A percentile compares a stretch with the other conserved stretches of the same genome.
phyloP scores from a whole-genome alignment of 768 basidiomycete genomes.

The Porpolomopsis calyptriformis region DNA sequence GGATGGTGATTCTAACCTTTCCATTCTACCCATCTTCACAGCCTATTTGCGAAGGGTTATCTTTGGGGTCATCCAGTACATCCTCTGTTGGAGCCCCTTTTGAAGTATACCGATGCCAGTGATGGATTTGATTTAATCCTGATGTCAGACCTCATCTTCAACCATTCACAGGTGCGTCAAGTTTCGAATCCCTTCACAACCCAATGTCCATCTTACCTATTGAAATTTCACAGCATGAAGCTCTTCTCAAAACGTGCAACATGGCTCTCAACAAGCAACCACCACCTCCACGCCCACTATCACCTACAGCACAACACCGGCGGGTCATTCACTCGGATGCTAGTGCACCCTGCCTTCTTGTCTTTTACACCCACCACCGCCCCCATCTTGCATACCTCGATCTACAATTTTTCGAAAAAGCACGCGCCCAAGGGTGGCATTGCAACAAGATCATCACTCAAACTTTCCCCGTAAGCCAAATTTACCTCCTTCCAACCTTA shows the following conservation, averaged over 20 bases:
- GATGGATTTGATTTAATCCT: constrained; percentile 76
- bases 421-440: constrained; percentile 52
- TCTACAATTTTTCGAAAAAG: constrained; percentile 69
- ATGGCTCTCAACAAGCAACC: constrained; percentile 28
- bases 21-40: not conserved
- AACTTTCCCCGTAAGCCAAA: constrained; percentile 45
- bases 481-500: not conserved
- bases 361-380: constrained; percentile 85
- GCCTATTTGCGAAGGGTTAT: constrained; percentile 46
- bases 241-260: constrained; percentile 68
- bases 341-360: constrained; percentile 40
- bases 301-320: not conserved
- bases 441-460: constrained; percentile 60
- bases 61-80: constrained; percentile 63
- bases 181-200: not conserved
- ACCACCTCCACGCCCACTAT: not conserved
- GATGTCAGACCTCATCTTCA: constrained; percentile 89
- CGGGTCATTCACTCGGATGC: no score
- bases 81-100: constrained; percentile 30
- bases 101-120: constrained; percentile 6
- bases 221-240: constrained; percentile 50
- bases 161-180: constrained; percentile 72
- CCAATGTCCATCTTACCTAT: not conserved
- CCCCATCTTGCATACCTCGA: constrained; percentile 78
- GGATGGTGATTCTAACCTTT: not conserved